Conservation (phyloP, 148 eudicot species). For the Rhododendron simsii region DNA sequence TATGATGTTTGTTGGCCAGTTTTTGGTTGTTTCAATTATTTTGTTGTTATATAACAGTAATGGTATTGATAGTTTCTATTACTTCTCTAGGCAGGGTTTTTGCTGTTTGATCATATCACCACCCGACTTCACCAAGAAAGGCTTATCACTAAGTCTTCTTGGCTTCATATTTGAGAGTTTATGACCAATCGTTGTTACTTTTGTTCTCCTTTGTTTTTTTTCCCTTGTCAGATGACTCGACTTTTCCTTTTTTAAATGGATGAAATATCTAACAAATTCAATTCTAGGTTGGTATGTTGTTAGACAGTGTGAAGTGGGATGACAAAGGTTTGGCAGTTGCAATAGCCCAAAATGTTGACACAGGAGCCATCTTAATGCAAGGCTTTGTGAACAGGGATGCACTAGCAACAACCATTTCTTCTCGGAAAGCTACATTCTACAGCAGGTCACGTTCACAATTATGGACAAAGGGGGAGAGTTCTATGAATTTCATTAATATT, state of each 20-base stretch:
- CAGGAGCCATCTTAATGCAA: slow-evolving; percentile 97
- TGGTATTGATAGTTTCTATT: neutral
- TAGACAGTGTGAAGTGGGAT: slow-evolving; percentile 95
- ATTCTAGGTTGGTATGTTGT: slow-evolving; percentile 66
- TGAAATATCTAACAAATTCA: slow-evolving; percentile 6
- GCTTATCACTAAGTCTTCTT: no score
- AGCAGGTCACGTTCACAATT: slow-evolving; percentile 79
- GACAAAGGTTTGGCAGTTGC: slow-evolving; percentile 98
- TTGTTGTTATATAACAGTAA: neutral
- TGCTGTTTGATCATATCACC: neutral
- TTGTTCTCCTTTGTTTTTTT: neutral
- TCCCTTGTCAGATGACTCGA: no score
- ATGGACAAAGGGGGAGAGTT: slow-evolving; percentile 95
- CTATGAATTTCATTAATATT: slow-evolving; percentile 78
- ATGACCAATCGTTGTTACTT: neutral
- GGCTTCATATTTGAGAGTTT: neutral
- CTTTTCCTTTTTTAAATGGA: neutral
- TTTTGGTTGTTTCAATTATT: no score
- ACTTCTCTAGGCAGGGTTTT: neutral
- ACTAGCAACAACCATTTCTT: slow-evolving; percentile 64
- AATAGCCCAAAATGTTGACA: slow-evolving; percentile 94
- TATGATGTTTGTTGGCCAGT: neutral
- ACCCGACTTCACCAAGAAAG: no score
- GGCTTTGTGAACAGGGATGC: slow-evolving; percentile 92
- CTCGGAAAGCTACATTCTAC: slow-evolving; percentile 86